Conservation (phyloP, 2,329 filamentous ascomycete species). For the Dactylellina haptotyla region DNA sequence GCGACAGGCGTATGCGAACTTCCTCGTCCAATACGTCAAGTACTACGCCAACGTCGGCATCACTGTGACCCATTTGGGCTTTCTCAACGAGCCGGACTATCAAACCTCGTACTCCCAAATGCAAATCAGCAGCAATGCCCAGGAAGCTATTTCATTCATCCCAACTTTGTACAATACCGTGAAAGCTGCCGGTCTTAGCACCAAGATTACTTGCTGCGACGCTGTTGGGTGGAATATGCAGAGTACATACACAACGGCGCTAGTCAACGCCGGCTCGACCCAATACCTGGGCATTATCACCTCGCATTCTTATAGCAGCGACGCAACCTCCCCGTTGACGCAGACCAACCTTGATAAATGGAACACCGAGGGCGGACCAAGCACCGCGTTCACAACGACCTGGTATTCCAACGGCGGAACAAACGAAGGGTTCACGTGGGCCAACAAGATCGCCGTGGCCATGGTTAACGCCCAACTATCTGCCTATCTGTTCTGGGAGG, state of each 20-base stretch:
- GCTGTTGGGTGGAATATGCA: slow-evolving; percentile 63
- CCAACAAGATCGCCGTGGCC: slow-evolving; percentile 66
- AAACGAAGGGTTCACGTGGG: slow-evolving; percentile 69
- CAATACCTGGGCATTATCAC: slow-evolving; percentile 62
- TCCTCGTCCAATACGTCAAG: slow-evolving; percentile 65
- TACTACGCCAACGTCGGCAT: slow-evolving; percentile 64
- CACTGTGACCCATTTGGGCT: slow-evolving; percentile 64
- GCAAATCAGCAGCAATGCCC: slow-evolving; percentile 47
- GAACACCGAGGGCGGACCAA: slow-evolving; percentile 67
- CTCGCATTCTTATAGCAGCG: slow-evolving; percentile 63
- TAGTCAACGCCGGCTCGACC: slow-evolving; percentile 62
- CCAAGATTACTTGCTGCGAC: slow-evolving; percentile 64
- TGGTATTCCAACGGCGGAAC: slow-evolving; percentile 65
- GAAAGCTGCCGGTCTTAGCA: slow-evolving; percentile 60
- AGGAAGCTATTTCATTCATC: slow-evolving; percentile 42
- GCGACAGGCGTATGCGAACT: slow-evolving; percentile 66
- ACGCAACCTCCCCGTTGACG: slow-evolving; percentile 61
- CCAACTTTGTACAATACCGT: slow-evolving; percentile 63
- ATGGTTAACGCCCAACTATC: slow-evolving; percentile 65
- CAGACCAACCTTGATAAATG: slow-evolving; percentile 64
- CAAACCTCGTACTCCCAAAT: slow-evolving; percentile 58
- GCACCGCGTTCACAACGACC: slow-evolving; percentile 64
- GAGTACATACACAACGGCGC: slow-evolving; percentile 60
- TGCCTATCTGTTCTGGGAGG: slow-evolving; percentile 69
- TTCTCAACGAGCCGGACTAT: slow-evolving; percentile 65